Conservation (phyloP, 2,329 filamentous ascomycete genomes). For the Trichoderma gracile region DNA sequence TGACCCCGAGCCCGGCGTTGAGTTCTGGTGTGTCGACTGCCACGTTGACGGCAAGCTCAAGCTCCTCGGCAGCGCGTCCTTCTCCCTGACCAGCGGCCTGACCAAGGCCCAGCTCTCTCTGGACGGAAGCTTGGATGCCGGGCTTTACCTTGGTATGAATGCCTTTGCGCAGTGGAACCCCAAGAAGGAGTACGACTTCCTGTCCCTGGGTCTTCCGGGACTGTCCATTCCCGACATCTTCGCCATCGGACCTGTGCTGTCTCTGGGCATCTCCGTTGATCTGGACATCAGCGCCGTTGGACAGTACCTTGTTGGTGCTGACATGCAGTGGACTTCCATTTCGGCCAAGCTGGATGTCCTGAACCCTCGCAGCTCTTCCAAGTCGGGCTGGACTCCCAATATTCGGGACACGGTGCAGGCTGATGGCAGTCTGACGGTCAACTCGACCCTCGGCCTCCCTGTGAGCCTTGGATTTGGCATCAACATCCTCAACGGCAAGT, state of each 20-base stretch:
- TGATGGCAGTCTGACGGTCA: not conserved
- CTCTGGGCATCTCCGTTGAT: not conserved
- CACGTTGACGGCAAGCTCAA: conserved; percentile 1
- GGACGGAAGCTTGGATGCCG: not conserved
- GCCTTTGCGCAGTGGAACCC: conserved; percentile 15
- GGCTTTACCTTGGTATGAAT: conserved; percentile 11
- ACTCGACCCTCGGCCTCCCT: conserved; percentile 1
- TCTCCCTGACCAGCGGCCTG: not conserved
- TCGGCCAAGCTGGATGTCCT: not conserved
- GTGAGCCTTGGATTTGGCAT: conserved; percentile 5
- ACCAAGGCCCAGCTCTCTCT: conserved; percentile 10
- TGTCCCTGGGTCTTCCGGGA: not conserved
- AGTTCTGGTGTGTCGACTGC: conserved; percentile 17
- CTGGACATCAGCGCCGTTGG: not conserved
- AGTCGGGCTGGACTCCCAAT: conserved; percentile 4
- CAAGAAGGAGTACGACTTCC: conserved; percentile 10
- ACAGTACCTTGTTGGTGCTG: conserved; percentile 9
- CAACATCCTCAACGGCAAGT: conserved; percentile 11
- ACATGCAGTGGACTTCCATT: not conserved
- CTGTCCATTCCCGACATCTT: not conserved
- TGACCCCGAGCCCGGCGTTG: conserved; percentile 9
- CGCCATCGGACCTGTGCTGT: not conserved
- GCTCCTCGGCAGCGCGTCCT: conserved; percentile 1
- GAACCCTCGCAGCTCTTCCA: not conserved
- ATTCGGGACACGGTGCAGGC: conserved; percentile 4